Percentiles rank a stretch among this genome's conserved stretches.
Conservation (phyloP, 2,329 filamentous ascomycete species). For the Talaromyces sp. region DNA sequence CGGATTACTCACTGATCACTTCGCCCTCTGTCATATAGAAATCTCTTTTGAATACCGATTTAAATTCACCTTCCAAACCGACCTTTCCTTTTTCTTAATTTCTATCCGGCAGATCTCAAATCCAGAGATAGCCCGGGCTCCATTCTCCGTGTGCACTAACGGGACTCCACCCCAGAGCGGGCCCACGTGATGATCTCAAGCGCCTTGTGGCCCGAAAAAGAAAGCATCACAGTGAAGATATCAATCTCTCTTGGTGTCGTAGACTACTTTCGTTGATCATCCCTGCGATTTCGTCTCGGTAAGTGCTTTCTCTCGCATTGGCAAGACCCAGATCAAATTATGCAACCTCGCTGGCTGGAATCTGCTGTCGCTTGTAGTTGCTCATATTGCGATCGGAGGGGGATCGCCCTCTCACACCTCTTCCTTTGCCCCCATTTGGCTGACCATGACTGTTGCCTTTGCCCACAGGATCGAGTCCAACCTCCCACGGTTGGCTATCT, state of each 20-base stretch:
- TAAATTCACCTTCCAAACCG: too few relatives aligned
- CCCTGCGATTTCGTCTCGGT: conserved; percentile 4
- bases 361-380: conserved; percentile 13
- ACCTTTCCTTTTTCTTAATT: too few relatives aligned
- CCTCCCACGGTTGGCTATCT: neutral
- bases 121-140: too few relatives aligned
- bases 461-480: neutral
- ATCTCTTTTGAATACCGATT: too few relatives aligned
- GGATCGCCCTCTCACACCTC: conserved; percentile 15
- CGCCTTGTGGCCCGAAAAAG: neutral
- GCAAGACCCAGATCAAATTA: too few relatives aligned
- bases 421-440: conserved; percentile 6
- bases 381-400: conserved; percentile 13
- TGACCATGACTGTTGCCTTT: neutral
- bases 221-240: conserved; percentile 12
- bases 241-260: conserved; percentile 1
- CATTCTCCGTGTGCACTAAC: neutral
- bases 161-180: conserved; percentile 14
- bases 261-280: conserved; percentile 7
- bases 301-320: neutral
- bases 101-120: too few relatives aligned
- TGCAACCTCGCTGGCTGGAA: neutral
- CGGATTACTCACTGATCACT: too few relatives aligned
- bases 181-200: conserved; percentile 21
- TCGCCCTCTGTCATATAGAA: too few relatives aligned